phyloP scores from a whole-genome alignment of 768 basidiomycete genomes.

The Leccinellum albellum region DNA sequence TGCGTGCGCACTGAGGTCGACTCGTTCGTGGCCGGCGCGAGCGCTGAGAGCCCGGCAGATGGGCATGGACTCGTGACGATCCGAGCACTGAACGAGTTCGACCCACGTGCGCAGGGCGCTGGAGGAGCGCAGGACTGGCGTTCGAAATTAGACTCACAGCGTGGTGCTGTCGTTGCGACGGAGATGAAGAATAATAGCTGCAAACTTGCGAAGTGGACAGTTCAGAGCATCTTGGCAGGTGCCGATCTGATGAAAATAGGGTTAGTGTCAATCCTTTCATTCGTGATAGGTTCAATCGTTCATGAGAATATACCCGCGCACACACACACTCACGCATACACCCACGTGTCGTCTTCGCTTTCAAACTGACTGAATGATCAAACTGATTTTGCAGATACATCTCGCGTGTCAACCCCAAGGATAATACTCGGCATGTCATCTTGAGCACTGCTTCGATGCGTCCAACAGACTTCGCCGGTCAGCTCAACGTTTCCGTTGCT shows the following conservation, averaged over 20 bases:
- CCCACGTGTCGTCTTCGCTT: not conserved
- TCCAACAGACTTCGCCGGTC: constrained; percentile 88
- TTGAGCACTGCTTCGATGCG: constrained; percentile 93
- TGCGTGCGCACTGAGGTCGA: constrained; percentile 97
- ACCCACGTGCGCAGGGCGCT: constrained; percentile 81
- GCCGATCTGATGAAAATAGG: constrained; percentile 97
- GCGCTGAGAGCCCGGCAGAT: constrained; percentile 54
- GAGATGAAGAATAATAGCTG: constrained; percentile 99
- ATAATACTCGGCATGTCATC: constrained; percentile 94
- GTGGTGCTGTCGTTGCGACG: constrained; percentile 95
- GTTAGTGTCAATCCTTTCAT: constrained; percentile 44
- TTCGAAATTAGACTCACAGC: constrained; percentile 91
- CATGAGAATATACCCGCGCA: not conserved
- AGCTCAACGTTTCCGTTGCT: constrained; percentile 90
- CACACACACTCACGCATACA: not conserved
- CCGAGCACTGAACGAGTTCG: constrained; percentile 96
- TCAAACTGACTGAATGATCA: constrained; percentile 11
- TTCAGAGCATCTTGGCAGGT: constrained; percentile 91
- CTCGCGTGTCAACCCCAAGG: constrained; percentile 89
- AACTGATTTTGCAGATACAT: constrained; percentile 64
- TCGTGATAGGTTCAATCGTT: not conserved
- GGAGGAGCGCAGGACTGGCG: constrained; percentile 99
- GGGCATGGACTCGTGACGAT: constrained; percentile 85
- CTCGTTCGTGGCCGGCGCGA: constrained; percentile 60
- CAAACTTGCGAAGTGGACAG: constrained; percentile 96